Percentiles rank a stretch among this genome's conserved stretches.
phyloP scores from a whole-genome alignment of 2,329 filamentous ascomycete genomes.

The Metarhizium album region DNA sequence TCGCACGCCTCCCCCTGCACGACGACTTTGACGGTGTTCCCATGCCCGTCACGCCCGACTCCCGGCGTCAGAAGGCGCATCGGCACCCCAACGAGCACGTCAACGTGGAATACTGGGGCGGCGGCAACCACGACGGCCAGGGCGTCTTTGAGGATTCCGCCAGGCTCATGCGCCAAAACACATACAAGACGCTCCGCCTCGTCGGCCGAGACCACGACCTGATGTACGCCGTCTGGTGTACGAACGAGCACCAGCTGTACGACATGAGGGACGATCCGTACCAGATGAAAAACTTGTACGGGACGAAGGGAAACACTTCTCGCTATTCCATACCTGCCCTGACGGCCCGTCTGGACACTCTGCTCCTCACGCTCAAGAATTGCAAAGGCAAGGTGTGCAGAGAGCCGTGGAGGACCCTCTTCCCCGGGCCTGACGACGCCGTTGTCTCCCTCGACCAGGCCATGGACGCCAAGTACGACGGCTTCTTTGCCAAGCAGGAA shows the following conservation, averaged over 20 bases:
- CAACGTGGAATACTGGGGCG: slow-evolving; percentile 47
- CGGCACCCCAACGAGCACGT: slow-evolving; percentile 38
- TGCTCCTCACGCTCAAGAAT: slow-evolving; percentile 50
- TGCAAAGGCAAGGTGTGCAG: slow-evolving; percentile 44
- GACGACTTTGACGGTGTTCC: slow-evolving; percentile 46
- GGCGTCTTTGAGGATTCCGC: slow-evolving; percentile 11
- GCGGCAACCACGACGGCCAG: slow-evolving; percentile 25
- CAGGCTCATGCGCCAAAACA: slow-evolving; percentile 31
- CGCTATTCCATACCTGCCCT: slow-evolving; percentile 27
- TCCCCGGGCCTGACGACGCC: slow-evolving; percentile 43
- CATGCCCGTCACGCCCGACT: slow-evolving; percentile 30
- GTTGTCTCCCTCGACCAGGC: slow-evolving; percentile 42
- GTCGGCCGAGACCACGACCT: slow-evolving; percentile 44
- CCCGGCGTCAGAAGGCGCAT: slow-evolving; percentile 1
- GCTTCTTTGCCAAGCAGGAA: slow-evolving; percentile 36
- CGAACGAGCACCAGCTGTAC: slow-evolving; percentile 55
- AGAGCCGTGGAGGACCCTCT: slow-evolving; percentile 45
- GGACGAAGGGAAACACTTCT: slow-evolving; percentile 11
- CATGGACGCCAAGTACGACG: slow-evolving; percentile 35
- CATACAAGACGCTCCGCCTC: slow-evolving; percentile 49
- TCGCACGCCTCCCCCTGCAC: slow-evolving; percentile 28
- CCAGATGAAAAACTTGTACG: slow-evolving; percentile 36
- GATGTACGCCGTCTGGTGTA: slow-evolving; percentile 54
- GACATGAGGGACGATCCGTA: slow-evolving; percentile 45
- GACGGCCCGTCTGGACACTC: slow-evolving; percentile 41